Conservation (phyloP, 495 filamentous ascomycete species). For the Aspergillus kassunensis region DNA sequence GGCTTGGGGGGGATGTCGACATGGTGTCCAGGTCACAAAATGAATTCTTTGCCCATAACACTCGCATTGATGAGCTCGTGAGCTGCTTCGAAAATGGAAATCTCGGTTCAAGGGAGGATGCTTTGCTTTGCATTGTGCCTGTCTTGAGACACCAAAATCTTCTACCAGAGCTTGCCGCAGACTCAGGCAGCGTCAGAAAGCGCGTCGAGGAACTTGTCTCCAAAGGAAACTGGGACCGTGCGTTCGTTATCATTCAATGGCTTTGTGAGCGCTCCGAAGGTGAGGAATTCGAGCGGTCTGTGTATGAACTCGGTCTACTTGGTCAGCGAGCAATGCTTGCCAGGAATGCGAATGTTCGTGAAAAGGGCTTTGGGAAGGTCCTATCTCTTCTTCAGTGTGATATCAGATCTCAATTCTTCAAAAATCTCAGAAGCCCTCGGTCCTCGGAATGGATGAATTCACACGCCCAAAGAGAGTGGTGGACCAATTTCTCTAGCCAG, state of each 20-base stretch:
- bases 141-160: slow-evolving; percentile 17
- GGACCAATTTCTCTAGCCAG: slow-evolving; percentile 20
- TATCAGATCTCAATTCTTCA: slow-evolving; percentile 9
- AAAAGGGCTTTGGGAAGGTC: slow-evolving; percentile 11
- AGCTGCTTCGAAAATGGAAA: slow-evolving; percentile 20
- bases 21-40: slow-evolving; percentile 17
- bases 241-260: slow-evolving; percentile 25
- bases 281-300: slow-evolving; percentile 23
- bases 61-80: slow-evolving; percentile 24
- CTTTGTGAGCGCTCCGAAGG: slow-evolving; percentile 26
- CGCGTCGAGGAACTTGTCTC: slow-evolving; percentile 13
- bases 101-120: slow-evolving; percentile 35
- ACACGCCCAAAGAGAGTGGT: slow-evolving; percentile 7
- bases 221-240: slow-evolving; percentile 20
- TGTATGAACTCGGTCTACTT: slow-evolving; percentile 28
- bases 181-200: slow-evolving; percentile 15
- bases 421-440: neutral
- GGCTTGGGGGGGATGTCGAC: slow-evolving; percentile 20
- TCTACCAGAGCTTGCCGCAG: slow-evolving; percentile 26
- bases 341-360: slow-evolving; percentile 4
- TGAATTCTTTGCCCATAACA: slow-evolving; percentile 17
- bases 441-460: slow-evolving; percentile 13
- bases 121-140: slow-evolving; percentile 34
- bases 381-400: slow-evolving; percentile 14
- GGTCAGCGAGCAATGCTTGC: slow-evolving; percentile 26